These are phyloP conservation scores for Lasiosphaeria hispida DNA, from an alignment of 495 filamentous ascomycete species.

Conservation along the genomic window DNA sequence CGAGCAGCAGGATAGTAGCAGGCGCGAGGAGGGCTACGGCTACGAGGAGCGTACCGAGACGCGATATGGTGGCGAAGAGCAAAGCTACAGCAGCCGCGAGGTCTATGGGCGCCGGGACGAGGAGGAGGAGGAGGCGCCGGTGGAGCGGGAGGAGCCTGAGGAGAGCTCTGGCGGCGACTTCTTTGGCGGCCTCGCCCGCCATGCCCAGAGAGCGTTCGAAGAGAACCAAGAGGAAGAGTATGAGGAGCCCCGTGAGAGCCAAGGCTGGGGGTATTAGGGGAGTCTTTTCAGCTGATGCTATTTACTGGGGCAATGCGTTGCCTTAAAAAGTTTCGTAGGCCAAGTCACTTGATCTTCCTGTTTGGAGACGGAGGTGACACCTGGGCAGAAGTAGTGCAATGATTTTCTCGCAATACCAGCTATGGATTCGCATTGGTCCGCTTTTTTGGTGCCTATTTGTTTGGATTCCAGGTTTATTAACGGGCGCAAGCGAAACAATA, in stretches of 20 bases:
- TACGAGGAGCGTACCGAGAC: slow-evolving; percentile 40
- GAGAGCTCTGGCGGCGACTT: slow-evolving; percentile 7
- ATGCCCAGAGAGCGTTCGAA: background rate
- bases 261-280: no score
- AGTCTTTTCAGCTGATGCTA: no score
- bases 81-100: slow-evolving; percentile 14
- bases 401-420: background rate
- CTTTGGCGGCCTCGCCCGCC: background rate
- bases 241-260: no score
- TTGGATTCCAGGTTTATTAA: background rate
- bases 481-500: background rate
- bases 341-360: no score
- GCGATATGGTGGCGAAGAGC: slow-evolving; percentile 24
- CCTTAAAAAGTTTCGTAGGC: no score
- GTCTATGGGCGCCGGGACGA: slow-evolving; percentile 26
- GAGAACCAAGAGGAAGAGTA: background rate
- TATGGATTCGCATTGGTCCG: background rate
- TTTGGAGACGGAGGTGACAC: no score
- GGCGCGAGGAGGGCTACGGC: slow-evolving; percentile 33
- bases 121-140: slow-evolving; percentile 16
- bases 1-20: slow-evolving; percentile 35
- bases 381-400: no score
- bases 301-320: no score
- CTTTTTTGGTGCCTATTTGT: background rate
- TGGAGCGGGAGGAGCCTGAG: slow-evolving; percentile 25